phyloP scores from a whole-genome alignment of 2,329 filamentous ascomycete genomes.

The Daldinia sp. region DNA sequence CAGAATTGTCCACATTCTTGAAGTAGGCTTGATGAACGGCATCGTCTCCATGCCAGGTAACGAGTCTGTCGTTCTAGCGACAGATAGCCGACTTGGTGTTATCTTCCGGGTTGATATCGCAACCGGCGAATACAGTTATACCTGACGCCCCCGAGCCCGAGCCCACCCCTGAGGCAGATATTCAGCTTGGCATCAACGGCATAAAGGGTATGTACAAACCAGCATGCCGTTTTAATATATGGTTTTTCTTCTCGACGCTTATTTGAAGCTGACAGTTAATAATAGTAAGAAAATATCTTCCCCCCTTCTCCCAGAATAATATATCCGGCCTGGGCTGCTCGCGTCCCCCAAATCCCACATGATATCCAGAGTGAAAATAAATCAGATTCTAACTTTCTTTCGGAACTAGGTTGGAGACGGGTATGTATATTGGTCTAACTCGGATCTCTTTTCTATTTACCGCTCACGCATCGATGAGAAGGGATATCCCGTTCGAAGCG shows the following conservation, averaged over 20 bases:
- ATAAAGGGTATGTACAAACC: conserved; percentile 21
- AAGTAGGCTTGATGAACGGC: not conserved
- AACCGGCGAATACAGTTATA: conserved; percentile 31
- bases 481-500: conserved; percentile 11
- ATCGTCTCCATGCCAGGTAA: not conserved
- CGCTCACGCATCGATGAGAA: conserved; percentile 20
- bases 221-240: not conserved
- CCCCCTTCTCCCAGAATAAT: no score
- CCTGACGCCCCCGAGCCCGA: conserved; percentile 38
- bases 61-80: conserved; percentile 27
- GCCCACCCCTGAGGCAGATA: conserved; percentile 15
- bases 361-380: no score
- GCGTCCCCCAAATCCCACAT: no score
- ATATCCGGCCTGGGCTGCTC: no score
- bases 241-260: not conserved
- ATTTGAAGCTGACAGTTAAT: not conserved
- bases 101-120: conserved; percentile 38
- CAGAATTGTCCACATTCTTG: conserved; percentile 32
- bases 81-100: conserved; percentile 37
- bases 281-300: not conserved
- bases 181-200: conserved; percentile 39
- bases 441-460: conserved; percentile 20
- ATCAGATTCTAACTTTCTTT: not conserved
- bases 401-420: conserved; percentile 13
- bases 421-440: conserved; percentile 40